Evolutionary conservation across 1,284 basidiomycete species (phyloP).

Genomic region (Singerocomus inundabilis): DNA sequence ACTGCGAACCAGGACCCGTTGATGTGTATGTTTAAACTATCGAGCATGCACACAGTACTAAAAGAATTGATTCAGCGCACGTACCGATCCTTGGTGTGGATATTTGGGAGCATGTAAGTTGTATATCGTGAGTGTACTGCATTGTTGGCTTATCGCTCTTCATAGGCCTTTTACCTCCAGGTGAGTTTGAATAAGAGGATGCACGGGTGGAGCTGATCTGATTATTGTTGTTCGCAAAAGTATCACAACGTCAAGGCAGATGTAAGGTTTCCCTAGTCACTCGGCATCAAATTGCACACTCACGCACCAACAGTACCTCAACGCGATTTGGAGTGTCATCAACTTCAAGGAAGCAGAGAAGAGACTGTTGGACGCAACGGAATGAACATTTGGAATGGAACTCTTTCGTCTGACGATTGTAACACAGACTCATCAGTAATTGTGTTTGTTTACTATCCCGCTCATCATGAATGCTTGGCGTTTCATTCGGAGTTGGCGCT

Average conservation of each 20-base stretch:
- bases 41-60: neutral
- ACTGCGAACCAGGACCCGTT: constrained; percentile 98
- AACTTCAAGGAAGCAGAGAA: constrained; percentile 80
- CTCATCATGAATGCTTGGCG: neutral
- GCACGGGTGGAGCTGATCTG: neutral
- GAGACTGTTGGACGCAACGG: constrained; percentile 58
- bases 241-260: constrained; percentile 92
- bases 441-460: neutral
- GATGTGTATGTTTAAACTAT: constrained; percentile 47
- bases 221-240: constrained; percentile 40
- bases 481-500: neutral
- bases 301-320: constrained; percentile 59
- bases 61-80: constrained; percentile 51
- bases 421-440: constrained; percentile 1
- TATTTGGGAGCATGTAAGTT: constrained; percentile 88
- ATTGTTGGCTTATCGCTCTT: constrained; percentile 12
- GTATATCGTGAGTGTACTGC: constrained; percentile 1
- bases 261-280: constrained; percentile 47
- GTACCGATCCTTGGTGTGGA: constrained; percentile 94
- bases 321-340: constrained; percentile 81
- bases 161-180: constrained; percentile 75
- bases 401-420: constrained; percentile 6
- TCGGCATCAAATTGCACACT: neutral
- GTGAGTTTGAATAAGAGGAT: constrained; percentile 20
- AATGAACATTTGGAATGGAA: constrained; percentile 14